These are phyloP conservation scores for Encephalitozoon hellem DNA, from an alignment of 371 early-diverging fungal genomes.

Conservation along the genomic window DNA sequence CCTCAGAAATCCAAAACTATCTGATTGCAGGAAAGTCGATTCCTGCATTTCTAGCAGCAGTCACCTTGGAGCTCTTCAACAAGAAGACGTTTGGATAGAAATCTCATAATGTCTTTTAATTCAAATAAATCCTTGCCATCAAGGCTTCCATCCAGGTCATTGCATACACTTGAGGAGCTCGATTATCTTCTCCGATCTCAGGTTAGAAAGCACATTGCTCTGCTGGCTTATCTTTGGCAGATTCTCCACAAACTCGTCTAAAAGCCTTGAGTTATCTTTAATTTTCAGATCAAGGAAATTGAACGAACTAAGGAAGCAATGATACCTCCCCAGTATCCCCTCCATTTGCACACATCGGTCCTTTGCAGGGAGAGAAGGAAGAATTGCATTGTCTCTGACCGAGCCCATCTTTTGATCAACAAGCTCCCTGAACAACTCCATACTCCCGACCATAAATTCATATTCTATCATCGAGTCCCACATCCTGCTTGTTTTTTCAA, in stretches of 20 bases:
- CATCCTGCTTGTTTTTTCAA: constrained; percentile 31
- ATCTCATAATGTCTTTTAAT: neutral
- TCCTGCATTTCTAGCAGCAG: constrained; percentile 57
- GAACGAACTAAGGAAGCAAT: neutral
- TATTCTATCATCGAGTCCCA: constrained; percentile 34
- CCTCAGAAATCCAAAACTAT: constrained; percentile 47
- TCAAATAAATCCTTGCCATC: neutral
- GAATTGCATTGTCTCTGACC: neutral
- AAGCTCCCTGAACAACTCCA: constrained; percentile 24
- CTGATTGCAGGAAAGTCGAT: constrained; percentile 50
- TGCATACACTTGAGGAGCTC: neutral
- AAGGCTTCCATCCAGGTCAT: neutral
- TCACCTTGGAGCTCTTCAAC: constrained; percentile 58
- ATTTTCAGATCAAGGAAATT: constrained; percentile 13
- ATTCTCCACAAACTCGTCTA: constrained; percentile 1
- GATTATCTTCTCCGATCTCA: neutral
- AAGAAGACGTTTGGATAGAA: constrained; percentile 56
- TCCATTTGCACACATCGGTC: neutral
- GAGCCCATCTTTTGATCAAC: constrained; percentile 10
- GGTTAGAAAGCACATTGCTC: neutral
- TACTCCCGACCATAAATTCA: constrained; percentile 19
- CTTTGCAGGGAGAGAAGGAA: neutral
- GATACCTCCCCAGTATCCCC: neutral
- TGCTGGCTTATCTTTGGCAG: neutral
- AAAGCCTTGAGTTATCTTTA: neutral